These are phyloP conservation scores for Ogataea glucozyma DNA, from an alignment of 805 yeast species.

Conservation along the genomic window DNA sequence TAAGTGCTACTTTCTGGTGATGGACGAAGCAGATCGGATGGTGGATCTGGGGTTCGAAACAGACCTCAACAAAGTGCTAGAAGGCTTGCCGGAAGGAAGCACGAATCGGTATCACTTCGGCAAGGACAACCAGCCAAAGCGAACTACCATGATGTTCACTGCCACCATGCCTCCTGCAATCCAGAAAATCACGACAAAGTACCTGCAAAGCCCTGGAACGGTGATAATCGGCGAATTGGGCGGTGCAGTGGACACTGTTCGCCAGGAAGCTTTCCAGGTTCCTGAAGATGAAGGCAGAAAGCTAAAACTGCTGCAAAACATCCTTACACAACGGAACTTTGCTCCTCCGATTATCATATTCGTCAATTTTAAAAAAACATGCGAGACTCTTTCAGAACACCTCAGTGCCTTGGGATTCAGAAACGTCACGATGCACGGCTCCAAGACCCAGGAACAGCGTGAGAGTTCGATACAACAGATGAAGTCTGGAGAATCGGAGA, in stretches of 20 bases:
- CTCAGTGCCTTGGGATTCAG: constrained; percentile 47
- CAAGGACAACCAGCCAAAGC: constrained; percentile 33
- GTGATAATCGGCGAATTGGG: constrained; percentile 70
- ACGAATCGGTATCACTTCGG: constrained; percentile 38
- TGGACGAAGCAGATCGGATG: constrained; percentile 97
- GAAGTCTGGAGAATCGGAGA: constrained; percentile 53
- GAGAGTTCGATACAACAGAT: constrained; percentile 71
- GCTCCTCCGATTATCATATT: constrained; percentile 73
- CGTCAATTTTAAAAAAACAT: constrained; percentile 72
- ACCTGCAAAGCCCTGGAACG: constrained; percentile 60
- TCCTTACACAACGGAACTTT: constrained; percentile 37
- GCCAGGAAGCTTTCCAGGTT: constrained; percentile 63
- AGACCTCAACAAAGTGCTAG: constrained; percentile 63
- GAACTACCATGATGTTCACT: constrained; percentile 87
- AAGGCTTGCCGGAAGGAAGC: constrained; percentile 50
- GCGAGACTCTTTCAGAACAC: constrained; percentile 63
- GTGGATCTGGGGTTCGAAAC: constrained; percentile 92
- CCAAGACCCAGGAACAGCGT: constrained; percentile 80
- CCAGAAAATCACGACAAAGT: constrained; percentile 63
- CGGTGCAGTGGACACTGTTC: constrained; percentile 65
- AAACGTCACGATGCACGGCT: constrained; percentile 78
- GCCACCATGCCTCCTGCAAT: constrained; percentile 86
- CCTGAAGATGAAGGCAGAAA: constrained; percentile 46
- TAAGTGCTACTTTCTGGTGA: constrained; percentile 65
- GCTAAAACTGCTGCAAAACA: constrained; percentile 41